Percentiles rank a stretch among this genome's conserved stretches.
phyloP scores from a whole-genome alignment of 495 filamentous ascomycete genomes.

The Hapsidospora chrysogenum region DNA sequence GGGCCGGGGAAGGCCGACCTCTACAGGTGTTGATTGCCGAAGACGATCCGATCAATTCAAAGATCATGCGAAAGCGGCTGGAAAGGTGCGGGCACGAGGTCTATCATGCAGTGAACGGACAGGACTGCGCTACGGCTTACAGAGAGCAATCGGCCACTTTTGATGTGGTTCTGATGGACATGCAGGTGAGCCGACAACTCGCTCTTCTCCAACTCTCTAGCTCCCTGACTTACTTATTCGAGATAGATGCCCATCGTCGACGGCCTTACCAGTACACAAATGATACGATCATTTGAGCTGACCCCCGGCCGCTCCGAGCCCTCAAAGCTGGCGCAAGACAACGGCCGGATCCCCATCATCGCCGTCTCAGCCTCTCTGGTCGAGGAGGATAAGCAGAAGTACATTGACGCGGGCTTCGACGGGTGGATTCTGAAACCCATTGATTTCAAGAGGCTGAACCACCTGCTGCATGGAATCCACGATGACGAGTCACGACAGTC shows the following conservation, averaged over 20 bases:
- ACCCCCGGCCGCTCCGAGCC: conserved; percentile 18
- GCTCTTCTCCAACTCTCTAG: conserved; percentile 1
- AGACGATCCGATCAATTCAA: conserved; percentile 86
- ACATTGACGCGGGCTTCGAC: conserved; percentile 74
- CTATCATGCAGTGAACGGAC: conserved; percentile 61
- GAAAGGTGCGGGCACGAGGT: conserved; percentile 67
- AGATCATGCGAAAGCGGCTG: conserved; percentile 69
- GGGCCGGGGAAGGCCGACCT: conserved; percentile 15
- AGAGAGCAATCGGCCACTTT: conserved; percentile 38
- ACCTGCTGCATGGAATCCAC: conserved; percentile 42
- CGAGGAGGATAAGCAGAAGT: conserved; percentile 50
- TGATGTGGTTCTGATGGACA: conserved; percentile 92
- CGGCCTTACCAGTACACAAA: conserved; percentile 64
- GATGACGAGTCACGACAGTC: conserved; percentile 25
- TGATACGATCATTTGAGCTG: conserved; percentile 61
- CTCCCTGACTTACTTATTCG: too few species aligned
- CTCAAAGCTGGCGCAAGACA: conserved; percentile 26
- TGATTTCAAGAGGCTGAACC: conserved; percentile 49
- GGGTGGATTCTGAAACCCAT: conserved; percentile 76
- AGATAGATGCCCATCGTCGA: conserved; percentile 95
- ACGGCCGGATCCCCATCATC: conserved; percentile 61
- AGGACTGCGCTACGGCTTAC: conserved; percentile 65
- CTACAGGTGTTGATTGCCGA: conserved; percentile 63
- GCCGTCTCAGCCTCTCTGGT: conserved; percentile 78
- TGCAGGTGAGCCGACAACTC: conserved; percentile 47